Conservation (phyloP, 2,329 filamentous ascomycete genomes). For the Trichoderma sp. region DNA sequence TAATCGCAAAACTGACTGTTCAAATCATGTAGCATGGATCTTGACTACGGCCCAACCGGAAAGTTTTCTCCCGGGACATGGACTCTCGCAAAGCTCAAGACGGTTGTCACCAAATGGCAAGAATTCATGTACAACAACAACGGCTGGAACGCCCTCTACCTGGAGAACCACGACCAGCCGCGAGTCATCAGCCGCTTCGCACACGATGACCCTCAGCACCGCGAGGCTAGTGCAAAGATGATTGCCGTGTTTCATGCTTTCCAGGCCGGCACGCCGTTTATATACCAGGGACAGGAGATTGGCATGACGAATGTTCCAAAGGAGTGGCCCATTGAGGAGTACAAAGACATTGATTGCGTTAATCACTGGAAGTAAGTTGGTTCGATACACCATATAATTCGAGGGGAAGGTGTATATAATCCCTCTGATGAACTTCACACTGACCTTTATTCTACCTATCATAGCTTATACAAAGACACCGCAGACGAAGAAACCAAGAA, state of each 20-base stretch:
- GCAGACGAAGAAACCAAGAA: slow-evolving; percentile 40
- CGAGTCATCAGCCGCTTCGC: slow-evolving; percentile 58
- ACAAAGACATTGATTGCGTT: slow-evolving; percentile 64
- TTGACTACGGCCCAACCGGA: slow-evolving; percentile 46
- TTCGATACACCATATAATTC: too few relatives aligned
- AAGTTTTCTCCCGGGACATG: slow-evolving; percentile 45
- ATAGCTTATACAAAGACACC: slow-evolving; percentile 39
- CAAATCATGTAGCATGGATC: slow-evolving; percentile 41
- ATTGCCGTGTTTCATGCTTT: slow-evolving; percentile 56
- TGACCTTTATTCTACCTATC: neutral
- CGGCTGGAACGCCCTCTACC: slow-evolving; percentile 64
- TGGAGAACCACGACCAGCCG: slow-evolving; percentile 66
- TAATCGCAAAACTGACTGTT: neutral
- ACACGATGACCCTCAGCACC: slow-evolving; percentile 48
- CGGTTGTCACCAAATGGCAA: slow-evolving; percentile 57
- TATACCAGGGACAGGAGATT: slow-evolving; percentile 70
- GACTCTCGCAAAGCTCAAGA: slow-evolving; percentile 51
- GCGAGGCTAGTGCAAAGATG: slow-evolving; percentile 55
- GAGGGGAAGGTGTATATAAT: neutral
- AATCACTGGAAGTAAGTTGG: slow-evolving; percentile 47
- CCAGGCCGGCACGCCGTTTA: slow-evolving; percentile 61
- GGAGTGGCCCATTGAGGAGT: slow-evolving; percentile 62
- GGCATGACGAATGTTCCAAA: slow-evolving; percentile 64
- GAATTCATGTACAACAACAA: slow-evolving; percentile 56
- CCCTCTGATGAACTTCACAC: neutral